Conservation (phyloP, 441 rosid genomes). For the Hura crepitans region DNA sequence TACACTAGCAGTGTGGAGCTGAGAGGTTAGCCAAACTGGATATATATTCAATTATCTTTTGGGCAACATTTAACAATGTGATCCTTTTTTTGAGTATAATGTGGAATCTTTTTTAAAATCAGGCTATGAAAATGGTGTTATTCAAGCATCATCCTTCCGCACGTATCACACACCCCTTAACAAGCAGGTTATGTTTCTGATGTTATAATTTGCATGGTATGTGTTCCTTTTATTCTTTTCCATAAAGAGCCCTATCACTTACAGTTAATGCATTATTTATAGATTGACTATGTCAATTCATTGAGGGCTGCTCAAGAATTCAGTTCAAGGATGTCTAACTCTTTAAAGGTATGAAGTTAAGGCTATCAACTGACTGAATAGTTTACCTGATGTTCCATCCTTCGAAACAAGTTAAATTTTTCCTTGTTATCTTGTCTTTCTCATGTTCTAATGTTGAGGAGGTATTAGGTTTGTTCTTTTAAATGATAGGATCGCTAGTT, state of each 20-base stretch:
- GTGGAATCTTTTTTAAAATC: constrained; percentile 20
- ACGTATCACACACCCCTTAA: constrained; percentile 96
- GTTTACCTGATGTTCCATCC: constrained; percentile 2
- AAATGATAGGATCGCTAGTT: background rate
- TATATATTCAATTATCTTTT: constrained; percentile 14
- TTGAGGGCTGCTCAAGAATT: constrained; percentile 90
- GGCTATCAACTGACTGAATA: background rate
- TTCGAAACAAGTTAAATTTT: constrained; percentile 17
- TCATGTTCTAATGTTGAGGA: constrained; percentile 3
- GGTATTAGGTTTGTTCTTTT: background rate
- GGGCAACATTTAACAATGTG: background rate
- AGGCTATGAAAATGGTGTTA: constrained; percentile 75
- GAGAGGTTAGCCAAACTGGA: constrained; percentile 49
- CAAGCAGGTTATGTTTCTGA: constrained; percentile 61
- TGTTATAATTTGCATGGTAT: constrained; percentile 12
- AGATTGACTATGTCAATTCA: constrained; percentile 86
- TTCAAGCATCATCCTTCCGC: constrained; percentile 96
- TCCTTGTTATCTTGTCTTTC: constrained; percentile 9
- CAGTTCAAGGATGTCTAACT: constrained; percentile 66
- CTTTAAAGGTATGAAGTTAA: constrained; percentile 61
- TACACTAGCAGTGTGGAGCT: constrained; percentile 83
- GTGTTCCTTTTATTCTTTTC: constrained; percentile 10
- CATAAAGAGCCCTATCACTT: background rate
- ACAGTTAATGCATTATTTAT: constrained; percentile 20
- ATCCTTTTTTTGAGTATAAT: background rate